phyloP scores from a whole-genome alignment of 495 filamentous ascomycete species.

The Trichoderma virens region DNA sequence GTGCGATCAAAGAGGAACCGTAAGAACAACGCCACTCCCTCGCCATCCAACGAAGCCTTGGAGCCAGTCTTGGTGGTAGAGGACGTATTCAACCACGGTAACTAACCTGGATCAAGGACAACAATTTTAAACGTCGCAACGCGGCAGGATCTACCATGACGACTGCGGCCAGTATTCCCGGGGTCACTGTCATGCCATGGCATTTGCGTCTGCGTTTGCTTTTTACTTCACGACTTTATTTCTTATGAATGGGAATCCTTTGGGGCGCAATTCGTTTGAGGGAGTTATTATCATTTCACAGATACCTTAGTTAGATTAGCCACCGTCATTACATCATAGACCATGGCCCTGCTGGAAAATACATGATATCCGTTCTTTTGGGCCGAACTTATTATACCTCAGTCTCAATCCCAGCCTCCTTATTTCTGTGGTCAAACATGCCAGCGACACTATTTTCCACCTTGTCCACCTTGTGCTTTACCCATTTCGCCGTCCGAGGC shows the following conservation, averaged over 20 bases:
- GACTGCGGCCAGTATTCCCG: not conserved
- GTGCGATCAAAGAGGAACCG: conserved; percentile 1
- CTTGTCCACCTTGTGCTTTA: conserved; percentile 50
- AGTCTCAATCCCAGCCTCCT: conserved; percentile 55
- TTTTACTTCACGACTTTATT: not conserved
- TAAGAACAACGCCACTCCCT: not conserved
- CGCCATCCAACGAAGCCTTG: not conserved
- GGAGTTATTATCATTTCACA: not conserved
- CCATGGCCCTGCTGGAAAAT: not conserved
- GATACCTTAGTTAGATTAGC: not conserved
- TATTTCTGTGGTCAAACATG: conserved; percentile 48
- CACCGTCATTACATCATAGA: not conserved
- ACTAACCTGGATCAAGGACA: not conserved
- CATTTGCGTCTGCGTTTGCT: not conserved
- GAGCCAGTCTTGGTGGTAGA: not conserved
- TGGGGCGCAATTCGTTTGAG: not conserved
- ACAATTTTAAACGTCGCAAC: not conserved
- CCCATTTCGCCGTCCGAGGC: conserved; percentile 46
- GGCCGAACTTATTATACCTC: conserved; percentile 32
- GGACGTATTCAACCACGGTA: not conserved
- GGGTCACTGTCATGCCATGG: too few species aligned
- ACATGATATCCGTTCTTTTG: not conserved
- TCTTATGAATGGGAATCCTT: not conserved
- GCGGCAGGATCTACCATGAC: too few species aligned
- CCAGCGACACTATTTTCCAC: conserved; percentile 45